Evolutionary conservation across 1,139 yeast species (phyloP).

Genomic region (Geotrichum europaeum): DNA sequence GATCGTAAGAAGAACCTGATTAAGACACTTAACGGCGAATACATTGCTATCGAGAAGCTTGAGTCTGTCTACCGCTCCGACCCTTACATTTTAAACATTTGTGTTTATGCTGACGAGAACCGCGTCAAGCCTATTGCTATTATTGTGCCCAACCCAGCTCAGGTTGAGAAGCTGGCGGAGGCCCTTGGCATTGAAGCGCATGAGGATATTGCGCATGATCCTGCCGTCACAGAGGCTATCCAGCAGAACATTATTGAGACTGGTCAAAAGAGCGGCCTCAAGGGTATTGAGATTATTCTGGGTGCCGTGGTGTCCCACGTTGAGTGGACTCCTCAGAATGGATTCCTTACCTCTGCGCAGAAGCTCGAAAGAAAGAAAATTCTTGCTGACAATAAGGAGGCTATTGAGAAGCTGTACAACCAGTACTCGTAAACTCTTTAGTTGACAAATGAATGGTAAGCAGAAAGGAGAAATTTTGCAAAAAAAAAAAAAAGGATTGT

Average conservation of each 20-base stretch:
- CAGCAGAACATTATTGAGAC: constrained; percentile 59
- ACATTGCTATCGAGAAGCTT: constrained; percentile 91
- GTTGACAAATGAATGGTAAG: not conserved
- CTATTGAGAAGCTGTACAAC: constrained; percentile 23
- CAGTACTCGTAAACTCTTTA: not conserved
- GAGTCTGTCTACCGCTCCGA: constrained; percentile 80
- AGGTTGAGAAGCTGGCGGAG: constrained; percentile 55
- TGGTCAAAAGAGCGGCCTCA: constrained; percentile 74
- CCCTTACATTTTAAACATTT: constrained; percentile 66
- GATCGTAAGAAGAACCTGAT: constrained; percentile 96
- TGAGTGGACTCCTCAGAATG: constrained; percentile 98
- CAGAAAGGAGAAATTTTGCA: not conserved
- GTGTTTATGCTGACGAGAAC: constrained; percentile 86
- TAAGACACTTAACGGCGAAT: constrained; percentile 95
- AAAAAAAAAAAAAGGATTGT: not conserved
- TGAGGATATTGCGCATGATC: constrained; percentile 52
- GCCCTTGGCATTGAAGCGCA: constrained; percentile 47
- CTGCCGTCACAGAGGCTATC: constrained; percentile 51
- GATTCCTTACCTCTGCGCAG: constrained; percentile 91
- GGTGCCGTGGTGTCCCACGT: constrained; percentile 76
- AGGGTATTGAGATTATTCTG: constrained; percentile 77
- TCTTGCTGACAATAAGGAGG: constrained; percentile 44
- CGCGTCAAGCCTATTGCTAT: constrained; percentile 91
- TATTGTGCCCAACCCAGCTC: constrained; percentile 70
- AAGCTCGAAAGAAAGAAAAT: constrained; percentile 94